Conservation (phyloP, 257 asterid genomes). For the Solanum habrochaites region DNA sequence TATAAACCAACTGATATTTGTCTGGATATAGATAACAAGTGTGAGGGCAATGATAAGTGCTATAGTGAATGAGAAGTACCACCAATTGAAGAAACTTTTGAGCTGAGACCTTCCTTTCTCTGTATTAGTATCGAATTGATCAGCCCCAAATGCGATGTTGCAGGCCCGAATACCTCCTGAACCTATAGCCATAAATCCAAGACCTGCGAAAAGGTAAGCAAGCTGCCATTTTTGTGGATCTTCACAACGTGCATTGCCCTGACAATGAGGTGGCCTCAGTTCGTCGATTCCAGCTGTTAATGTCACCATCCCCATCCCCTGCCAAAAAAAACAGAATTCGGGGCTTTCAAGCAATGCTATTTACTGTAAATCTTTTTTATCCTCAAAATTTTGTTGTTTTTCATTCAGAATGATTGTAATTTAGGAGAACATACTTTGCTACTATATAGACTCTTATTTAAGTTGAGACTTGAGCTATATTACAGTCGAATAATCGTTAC, state of each 20-base stretch:
- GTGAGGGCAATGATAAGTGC: conserved; percentile 69
- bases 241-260: conserved; percentile 11
- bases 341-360: neutral
- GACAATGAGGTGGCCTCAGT: conserved; percentile 53
- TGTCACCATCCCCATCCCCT: conserved; percentile 60
- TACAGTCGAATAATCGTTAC: neutral
- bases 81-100: conserved; percentile 80
- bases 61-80: conserved; percentile 72
- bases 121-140: conserved; percentile 69
- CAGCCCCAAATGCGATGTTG: conserved; percentile 89
- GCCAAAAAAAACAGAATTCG: neutral
- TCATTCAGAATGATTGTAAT: neutral
- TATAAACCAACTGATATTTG: conserved; percentile 59
- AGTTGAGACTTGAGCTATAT: too few species aligned
- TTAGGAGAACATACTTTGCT: neutral
- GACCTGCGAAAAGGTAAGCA: conserved; percentile 30
- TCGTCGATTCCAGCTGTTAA: conserved; percentile 38
- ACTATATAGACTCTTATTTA: neutral
- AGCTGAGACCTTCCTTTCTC: conserved; percentile 51
- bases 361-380: neutral
- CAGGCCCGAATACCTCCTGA: conserved; percentile 82
- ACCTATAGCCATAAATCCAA: conserved; percentile 52
- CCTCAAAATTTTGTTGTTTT: neutral
- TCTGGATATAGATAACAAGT: conserved; percentile 58
- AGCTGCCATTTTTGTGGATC: conserved; percentile 60